A percentile compares a stretch with the other conserved stretches of the same genome.
Evolutionary conservation across 371 early-diverging fungal species (phyloP).

Genomic region (Thermomucor indicae-seudaticae): DNA sequence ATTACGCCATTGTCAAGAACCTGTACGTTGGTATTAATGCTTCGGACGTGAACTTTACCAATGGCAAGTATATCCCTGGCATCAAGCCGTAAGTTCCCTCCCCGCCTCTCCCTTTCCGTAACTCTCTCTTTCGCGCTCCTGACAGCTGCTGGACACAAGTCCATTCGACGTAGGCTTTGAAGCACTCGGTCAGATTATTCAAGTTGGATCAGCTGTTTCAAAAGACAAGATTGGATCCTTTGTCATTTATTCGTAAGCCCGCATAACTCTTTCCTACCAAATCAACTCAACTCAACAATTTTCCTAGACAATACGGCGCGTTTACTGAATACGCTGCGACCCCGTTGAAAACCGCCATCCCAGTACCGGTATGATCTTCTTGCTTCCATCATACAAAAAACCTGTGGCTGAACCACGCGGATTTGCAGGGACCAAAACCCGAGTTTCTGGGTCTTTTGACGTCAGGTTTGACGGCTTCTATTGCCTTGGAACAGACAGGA

Average conservation of each 20-base stretch:
- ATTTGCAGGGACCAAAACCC: slow-evolving; percentile 21
- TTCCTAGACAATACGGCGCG: slow-evolving; percentile 43
- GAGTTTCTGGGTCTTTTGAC: slow-evolving; percentile 45
- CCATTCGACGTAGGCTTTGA: slow-evolving; percentile 66
- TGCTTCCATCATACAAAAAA: too few relatives aligned
- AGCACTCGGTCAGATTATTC: slow-evolving; percentile 50
- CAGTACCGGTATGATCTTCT: slow-evolving; percentile 45
- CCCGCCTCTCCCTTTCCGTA: background rate
- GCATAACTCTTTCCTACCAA: too few relatives aligned
- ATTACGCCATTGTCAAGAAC: slow-evolving; percentile 40
- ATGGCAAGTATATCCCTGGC: slow-evolving; percentile 53
- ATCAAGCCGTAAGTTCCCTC: slow-evolving; percentile 45
- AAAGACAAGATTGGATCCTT: slow-evolving; percentile 31
- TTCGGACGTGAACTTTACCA: slow-evolving; percentile 55
- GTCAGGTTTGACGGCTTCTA: slow-evolving; percentile 53
- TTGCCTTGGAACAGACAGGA: slow-evolving; percentile 32
- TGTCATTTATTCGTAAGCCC: slow-evolving; percentile 18
- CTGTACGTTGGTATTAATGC: slow-evolving; percentile 58
- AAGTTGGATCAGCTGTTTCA: slow-evolving; percentile 36
- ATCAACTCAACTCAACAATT: too few relatives aligned
- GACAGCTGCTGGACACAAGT: slow-evolving; percentile 12
- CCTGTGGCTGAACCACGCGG: too few relatives aligned
- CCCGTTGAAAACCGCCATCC: slow-evolving; percentile 21
- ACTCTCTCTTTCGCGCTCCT: background rate
- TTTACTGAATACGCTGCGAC: slow-evolving; percentile 49